Conservation (phyloP, 371 early-diverging fungal species). For the Neoconidiobolus thromboides region DNA sequence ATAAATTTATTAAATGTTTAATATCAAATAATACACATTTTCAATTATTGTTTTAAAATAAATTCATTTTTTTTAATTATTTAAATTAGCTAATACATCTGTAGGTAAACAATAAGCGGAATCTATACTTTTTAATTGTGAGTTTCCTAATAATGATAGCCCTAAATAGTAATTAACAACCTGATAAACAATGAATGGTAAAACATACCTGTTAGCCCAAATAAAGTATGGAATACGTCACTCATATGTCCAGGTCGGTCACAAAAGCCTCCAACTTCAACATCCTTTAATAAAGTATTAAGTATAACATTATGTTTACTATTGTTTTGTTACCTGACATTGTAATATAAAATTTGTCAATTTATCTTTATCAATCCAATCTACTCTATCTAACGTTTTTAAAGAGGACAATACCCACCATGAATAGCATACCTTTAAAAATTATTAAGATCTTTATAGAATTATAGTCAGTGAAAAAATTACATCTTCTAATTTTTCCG, state of each 20-base stretch:
- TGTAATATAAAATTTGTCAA: conserved; percentile 62
- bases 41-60: too few relatives aligned
- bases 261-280: conserved; percentile 83
- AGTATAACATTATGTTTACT: neutral
- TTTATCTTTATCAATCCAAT: conserved; percentile 73
- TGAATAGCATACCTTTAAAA: conserved; percentile 76
- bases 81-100: too few relatives aligned
- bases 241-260: conserved; percentile 86
- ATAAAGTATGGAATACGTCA: conserved; percentile 94
- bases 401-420: conserved; percentile 96
- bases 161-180: too few relatives aligned
- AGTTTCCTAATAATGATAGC: too few relatives aligned
- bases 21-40: too few relatives aligned
- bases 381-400: conserved; percentile 53
- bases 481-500: conserved; percentile 92
- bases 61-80: too few relatives aligned
- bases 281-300: conserved; percentile 24
- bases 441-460: neutral
- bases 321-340: conserved; percentile 41
- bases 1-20: too few relatives aligned
- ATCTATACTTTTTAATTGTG: too few relatives aligned
- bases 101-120: too few relatives aligned
- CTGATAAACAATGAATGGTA: too few relatives aligned
- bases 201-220: conserved; percentile 63
- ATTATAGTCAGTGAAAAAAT: conserved; percentile 5